Base-by-base conservation (phyloP, 768 basidiomycete genomes). In the Rubroboletus pulcherrimus region DNA sequence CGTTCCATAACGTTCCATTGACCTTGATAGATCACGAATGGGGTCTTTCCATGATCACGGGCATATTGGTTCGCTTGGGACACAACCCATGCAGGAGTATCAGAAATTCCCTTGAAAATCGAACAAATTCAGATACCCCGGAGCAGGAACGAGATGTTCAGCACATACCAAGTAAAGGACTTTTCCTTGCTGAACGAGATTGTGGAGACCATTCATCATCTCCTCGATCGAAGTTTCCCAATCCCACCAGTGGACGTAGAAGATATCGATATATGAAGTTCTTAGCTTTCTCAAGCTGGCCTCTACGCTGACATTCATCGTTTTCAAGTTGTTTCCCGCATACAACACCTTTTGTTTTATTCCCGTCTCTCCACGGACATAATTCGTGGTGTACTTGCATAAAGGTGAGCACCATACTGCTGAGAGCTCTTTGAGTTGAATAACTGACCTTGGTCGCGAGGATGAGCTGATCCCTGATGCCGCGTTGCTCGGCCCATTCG, bases 1-100 rank as follows among this genome's bases (percentile, higher is more conserved):
- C 81, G 73, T 5, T 73, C 55, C 54, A 79, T 60, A 8, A 77
- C 64, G 58, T 70, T 75, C 76, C 76, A 78, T 4, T 44, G 54
- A 5, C 77, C 80, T 69, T 79, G 81, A 64, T 82, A 84, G 31
- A 83, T 70, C 33, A 72, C 69, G 63, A 84, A 85, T 4, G 78
- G 80, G 0, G 78, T 76, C 48, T 79, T 64, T 0, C 72, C 80
- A 49, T 81, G 76, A 30, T 73, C 69, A 1, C 75, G 69, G 39
- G 39, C 39, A 19, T 40, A 40, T n/a, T 19, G 39, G 10, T 40
- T 40, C 19, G 39, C 39, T 19, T 70, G 68, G 14, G 75, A 50
- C 17, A 80, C 80, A 7, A 80, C 58, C 78, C 80, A 81, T 1
- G 80, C 79, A 0, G 79, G 4, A 74, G 41, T 67, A 54, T 78